Conservation (phyloP, 345 rosid species). For the Salix caprea region DNA sequence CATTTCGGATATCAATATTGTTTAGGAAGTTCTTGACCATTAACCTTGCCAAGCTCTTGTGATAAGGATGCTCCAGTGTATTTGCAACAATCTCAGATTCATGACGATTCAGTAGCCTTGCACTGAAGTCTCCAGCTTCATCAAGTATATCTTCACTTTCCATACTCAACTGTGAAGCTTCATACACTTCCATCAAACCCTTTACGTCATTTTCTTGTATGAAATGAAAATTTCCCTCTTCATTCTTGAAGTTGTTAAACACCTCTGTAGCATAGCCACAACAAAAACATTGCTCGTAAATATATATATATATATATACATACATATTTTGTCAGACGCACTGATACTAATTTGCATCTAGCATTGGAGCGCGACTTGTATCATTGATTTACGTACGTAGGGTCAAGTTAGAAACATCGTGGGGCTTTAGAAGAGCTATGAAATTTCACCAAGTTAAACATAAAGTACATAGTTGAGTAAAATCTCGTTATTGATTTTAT, state of each 20-base stretch:
- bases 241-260: conserved; percentile 27
- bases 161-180: conserved; percentile 50
- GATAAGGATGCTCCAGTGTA: conserved; percentile 34
- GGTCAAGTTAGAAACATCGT: too few species aligned
- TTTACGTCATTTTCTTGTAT: conserved; percentile 18
- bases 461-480: too few species aligned
- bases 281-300: too few species aligned
- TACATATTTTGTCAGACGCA: too few species aligned
- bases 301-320: too few species aligned
- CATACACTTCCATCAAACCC: conserved; percentile 40
- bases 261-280: conserved; percentile 19
- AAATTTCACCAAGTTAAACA: too few species aligned
- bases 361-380: too few species aligned
- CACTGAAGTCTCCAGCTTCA: conserved; percentile 24
- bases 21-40: conserved; percentile 18
- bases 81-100: conserved; percentile 16
- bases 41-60: conserved; percentile 37
- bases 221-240: conserved; percentile 19
- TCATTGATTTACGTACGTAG: too few species aligned
- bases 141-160: conserved; percentile 50
- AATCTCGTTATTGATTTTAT: too few species aligned
- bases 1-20: conserved; percentile 8
- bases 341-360: too few species aligned
- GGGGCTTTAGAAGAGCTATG: too few species aligned
- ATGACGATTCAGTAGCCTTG: conserved; percentile 19